Evolutionary conservation across 2,329 filamentous ascomycete species (phyloP), one percentile per base, ranked within the genome.

Genomic region (Pleoardoris graminearum): DNA sequence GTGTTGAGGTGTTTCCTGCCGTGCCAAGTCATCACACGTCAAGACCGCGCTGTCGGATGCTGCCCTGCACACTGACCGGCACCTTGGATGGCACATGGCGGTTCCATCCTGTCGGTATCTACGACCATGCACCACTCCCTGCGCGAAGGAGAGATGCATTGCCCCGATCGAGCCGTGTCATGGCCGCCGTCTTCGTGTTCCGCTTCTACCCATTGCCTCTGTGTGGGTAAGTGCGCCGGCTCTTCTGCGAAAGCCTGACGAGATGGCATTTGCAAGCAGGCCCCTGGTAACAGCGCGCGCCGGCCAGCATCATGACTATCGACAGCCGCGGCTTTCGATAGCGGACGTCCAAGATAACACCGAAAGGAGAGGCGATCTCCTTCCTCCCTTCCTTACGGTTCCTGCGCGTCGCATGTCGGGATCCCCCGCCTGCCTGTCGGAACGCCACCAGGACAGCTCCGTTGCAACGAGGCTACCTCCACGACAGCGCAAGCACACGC

Each of bases 371-470:
- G 51, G 57, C 54, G 51, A 57, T 36, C 23, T 32, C 54, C 57
- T 48, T 21, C 35, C n/a, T 35, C 37, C 17, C 29, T 35, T 32
- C 17, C 29, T 25, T 29, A 11, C 50, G 30, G 35, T 29, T 55
- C n/a, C 35, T 48, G 16, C 45, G 33, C 12, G 19, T 22, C 43
- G 50, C 47, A 54, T 33, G 35, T 54, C 55, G 58, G 58, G 50
- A 43, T 51, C 51, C 58, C 54, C 55, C 58, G 55, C 50, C 30
- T 25, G 19, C 22, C 25, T 39, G 50, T 43, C 43, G 23, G 39
- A 21, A 30, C 43, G 43, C 43, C 43, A 46, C 43, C 43, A 35
- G 29, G 43, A 46, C 43, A 17, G n/a, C 19, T 17, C 19, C 30
- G 43, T 30, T 36, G 30, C 43, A 12, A 35, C 14, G 14, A 17